phyloP scores from a whole-genome alignment of 306 rosid species.

The Leucaena leucocephala region DNA sequence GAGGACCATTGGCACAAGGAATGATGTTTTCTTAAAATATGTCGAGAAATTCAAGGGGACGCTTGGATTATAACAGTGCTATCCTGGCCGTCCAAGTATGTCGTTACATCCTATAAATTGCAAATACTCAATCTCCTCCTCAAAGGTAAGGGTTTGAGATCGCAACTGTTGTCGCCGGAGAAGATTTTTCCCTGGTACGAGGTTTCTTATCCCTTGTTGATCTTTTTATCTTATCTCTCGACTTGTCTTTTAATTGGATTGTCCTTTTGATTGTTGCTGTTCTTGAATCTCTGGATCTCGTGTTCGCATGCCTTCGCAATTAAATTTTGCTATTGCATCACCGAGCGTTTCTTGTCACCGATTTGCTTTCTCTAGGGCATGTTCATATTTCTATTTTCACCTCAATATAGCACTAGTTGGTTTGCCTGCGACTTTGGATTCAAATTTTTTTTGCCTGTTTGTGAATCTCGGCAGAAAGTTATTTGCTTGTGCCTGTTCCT shows the following conservation, averaged over 20 bases:
- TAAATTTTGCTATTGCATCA: background rate
- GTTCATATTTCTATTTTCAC: background rate
- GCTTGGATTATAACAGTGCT: background rate
- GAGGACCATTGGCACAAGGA: background rate
- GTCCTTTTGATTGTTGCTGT: background rate
- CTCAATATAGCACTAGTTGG: background rate
- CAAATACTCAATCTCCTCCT: background rate
- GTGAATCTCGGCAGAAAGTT: background rate
- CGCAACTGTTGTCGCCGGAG: background rate
- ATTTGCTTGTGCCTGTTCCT: background rate
- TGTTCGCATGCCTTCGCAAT: background rate
- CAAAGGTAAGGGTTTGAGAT: constrained; percentile 1
- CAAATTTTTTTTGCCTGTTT: background rate
- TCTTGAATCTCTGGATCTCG: background rate
- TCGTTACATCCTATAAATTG: constrained; percentile 37
- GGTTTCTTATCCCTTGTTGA: background rate
- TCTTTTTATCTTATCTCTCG: background rate
- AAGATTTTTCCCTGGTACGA: background rate
- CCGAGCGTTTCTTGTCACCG: background rate
- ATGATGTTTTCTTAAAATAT: background rate
- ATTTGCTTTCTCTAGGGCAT: background rate
- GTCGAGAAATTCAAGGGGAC: background rate
- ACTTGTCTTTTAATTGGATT: background rate
- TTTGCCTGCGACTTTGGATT: background rate
- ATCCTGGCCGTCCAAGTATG: constrained; percentile 43